Evolutionary conservation across 495 filamentous ascomycete species (phyloP).

Genomic region (Tetracladium marchalianum): DNA sequence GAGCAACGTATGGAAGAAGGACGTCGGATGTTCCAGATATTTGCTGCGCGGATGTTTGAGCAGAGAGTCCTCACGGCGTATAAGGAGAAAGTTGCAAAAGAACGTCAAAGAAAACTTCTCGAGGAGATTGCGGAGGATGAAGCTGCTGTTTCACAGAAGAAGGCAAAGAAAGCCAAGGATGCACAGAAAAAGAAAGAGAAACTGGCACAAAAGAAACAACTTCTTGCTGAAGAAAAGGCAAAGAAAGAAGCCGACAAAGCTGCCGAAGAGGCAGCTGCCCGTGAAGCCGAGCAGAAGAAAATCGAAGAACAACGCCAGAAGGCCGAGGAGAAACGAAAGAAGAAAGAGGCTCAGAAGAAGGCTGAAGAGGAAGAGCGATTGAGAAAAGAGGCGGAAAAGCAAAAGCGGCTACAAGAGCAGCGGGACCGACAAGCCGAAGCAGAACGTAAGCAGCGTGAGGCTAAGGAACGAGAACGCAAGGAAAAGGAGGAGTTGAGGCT

Average conservation of each 20-base stretch:
- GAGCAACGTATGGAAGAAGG: constrained; percentile 99
- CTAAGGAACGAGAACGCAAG: constrained; percentile 60
- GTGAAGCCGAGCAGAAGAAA: constrained; percentile 69
- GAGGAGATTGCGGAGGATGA: constrained; percentile 85
- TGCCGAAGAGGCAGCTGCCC: constrained; percentile 73
- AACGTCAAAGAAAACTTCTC: constrained; percentile 83
- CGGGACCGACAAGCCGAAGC: constrained; percentile 71
- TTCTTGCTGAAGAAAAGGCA: constrained; percentile 82
- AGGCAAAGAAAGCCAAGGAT: constrained; percentile 88
- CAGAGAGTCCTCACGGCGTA: constrained; percentile 96
- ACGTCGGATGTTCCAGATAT: constrained; percentile 98
- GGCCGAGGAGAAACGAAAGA: constrained; percentile 83
- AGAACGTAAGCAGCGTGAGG: constrained; percentile 63
- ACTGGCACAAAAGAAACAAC: constrained; percentile 71
- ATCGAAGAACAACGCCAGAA: constrained; percentile 68
- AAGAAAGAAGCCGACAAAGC: constrained; percentile 80
- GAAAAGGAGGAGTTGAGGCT: constrained; percentile 52
- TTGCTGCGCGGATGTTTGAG: constrained; percentile 98
- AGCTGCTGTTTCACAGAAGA: constrained; percentile 59
- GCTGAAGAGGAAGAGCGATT: constrained; percentile 79
- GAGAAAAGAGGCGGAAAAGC: constrained; percentile 70
- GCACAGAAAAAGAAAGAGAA: constrained; percentile 90
- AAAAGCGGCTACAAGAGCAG: constrained; percentile 68
- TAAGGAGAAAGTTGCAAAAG: constrained; percentile 86
- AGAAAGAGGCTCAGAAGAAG: constrained; percentile 86